Conservation (phyloP, 352 stramenopile genomes). For the Pilasporangium apinafurcum region DNA sequence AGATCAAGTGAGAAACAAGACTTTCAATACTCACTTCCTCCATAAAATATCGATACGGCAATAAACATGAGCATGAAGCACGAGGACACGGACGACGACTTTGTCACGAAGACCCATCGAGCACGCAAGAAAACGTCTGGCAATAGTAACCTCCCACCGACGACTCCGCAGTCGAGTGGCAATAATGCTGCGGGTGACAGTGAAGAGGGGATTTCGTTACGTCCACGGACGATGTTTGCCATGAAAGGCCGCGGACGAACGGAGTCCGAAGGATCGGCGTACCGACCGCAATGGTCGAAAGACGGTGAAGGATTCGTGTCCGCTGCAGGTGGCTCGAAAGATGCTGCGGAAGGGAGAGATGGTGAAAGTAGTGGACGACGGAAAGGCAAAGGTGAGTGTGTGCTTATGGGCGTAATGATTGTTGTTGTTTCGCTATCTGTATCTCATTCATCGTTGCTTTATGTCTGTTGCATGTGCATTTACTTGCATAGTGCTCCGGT, state of each 20-base stretch:
- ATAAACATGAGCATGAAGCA: constrained; percentile 13
- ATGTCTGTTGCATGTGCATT: neutral
- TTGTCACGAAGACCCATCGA: constrained; percentile 72
- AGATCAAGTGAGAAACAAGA: too few species aligned
- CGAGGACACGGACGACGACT: constrained; percentile 55
- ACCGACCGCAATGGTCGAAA: constrained; percentile 83
- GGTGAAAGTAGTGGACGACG: constrained; percentile 31
- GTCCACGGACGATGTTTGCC: constrained; percentile 86
- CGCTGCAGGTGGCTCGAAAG: constrained; percentile 7
- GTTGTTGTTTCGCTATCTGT: too few species aligned
- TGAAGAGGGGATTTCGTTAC: constrained; percentile 54
- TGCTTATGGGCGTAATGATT: too few species aligned
- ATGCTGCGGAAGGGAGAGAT: neutral
- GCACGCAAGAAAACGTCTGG: constrained; percentile 53
- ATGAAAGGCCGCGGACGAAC: constrained; percentile 76
- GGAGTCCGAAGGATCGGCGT: constrained; percentile 60
- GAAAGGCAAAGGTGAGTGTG: constrained; percentile 73
- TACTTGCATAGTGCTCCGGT: constrained; percentile 45
- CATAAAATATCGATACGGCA: too few species aligned
- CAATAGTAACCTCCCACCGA: constrained; percentile 9
- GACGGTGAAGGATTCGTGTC: constrained; percentile 82
- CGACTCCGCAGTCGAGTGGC: constrained; percentile 6
- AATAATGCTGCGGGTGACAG: constrained; percentile 1
- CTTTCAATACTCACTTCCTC: too few species aligned
- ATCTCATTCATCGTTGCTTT: too few species aligned